phyloP scores from a whole-genome alignment of 495 filamentous ascomycete genomes.

The Cairneyella variabilis region DNA sequence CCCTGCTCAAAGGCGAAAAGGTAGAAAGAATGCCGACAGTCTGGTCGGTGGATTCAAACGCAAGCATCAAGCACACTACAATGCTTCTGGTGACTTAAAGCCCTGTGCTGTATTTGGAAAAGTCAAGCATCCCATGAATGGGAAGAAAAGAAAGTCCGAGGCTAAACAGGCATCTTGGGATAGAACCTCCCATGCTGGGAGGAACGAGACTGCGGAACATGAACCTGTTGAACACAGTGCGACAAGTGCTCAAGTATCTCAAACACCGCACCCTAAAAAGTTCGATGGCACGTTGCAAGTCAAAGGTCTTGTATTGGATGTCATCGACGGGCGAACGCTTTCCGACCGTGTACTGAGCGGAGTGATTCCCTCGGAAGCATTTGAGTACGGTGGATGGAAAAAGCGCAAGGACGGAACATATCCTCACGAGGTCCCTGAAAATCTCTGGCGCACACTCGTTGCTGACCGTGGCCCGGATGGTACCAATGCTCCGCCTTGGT shows the following conservation, averaged over 20 bases:
- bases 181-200: too few species aligned
- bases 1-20: slow-evolving; percentile 6
- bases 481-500: slow-evolving; percentile 14
- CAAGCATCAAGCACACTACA: neutral
- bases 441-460: slow-evolving; percentile 24
- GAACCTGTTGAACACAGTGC: too few species aligned
- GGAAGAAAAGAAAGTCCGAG: neutral
- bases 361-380: neutral
- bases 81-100: neutral
- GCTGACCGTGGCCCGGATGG: slow-evolving; percentile 25
- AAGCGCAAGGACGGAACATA: neutral
- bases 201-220: too few species aligned
- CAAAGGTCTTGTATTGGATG: neutral
- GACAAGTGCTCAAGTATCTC: too few species aligned
- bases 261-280: neutral
- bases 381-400: slow-evolving; percentile 2
- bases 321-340: neutral
- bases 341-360: neutral
- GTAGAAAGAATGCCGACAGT: slow-evolving; percentile 12
- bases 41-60: slow-evolving; percentile 13
- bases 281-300: neutral
- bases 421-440: slow-evolving; percentile 10
- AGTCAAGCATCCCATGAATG: neutral
- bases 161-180: neutral
- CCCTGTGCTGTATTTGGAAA: neutral